Base-by-base conservation (phyloP, 208 protist species). In the Trypanosoma brucei region DNA sequence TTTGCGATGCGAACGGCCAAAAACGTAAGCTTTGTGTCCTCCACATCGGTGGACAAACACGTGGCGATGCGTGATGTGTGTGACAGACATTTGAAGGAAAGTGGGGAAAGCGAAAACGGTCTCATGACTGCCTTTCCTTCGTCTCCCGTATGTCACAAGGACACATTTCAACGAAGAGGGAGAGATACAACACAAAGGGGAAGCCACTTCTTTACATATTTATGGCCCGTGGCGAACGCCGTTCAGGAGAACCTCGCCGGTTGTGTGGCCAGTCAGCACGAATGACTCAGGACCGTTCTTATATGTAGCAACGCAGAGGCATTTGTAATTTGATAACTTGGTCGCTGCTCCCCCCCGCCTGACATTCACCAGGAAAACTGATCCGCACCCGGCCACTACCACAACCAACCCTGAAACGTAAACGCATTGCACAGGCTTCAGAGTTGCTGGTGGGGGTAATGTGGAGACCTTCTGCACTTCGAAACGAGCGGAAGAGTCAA, bases 401-500 rank as follows among this genome's bases (percentile, higher is more conserved):
- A 67, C 39, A 38, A 73, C 22, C 13, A 73, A 33, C 9, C 62
- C 46, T 6, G 55, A 62, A 62, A 46, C 11, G 42, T 46, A 46
- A 46, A 37, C 37, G 2, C 51, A 48, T 6, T 31, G 44, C 5
- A 59, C 48, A 31, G 59, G 46, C 34, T 33, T 55, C 5, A 60
- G 37, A n/a, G 36, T 31, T 1, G 49, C 36, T 7, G 52, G 40
- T 31, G 36, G 0, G 55, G 68, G 61, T 65, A 63, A 56, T 22
- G 48, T 46, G 33, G 61, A 11, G 4, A 55, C 44, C 49, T 60
- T 8, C 39, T 55, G 46, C 33, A 66, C 55, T 11, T 11, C 11
- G 11, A 46, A 46, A 11, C 11, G 42, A 14, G 83, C 73, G 11
- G 75, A 55, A 38, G 75, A 78, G 0, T 66, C 55, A 54, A 90